Evolutionary conservation across 106 monocot genomes (phyloP).

Genomic region (Iris macrosiphon): DNA sequence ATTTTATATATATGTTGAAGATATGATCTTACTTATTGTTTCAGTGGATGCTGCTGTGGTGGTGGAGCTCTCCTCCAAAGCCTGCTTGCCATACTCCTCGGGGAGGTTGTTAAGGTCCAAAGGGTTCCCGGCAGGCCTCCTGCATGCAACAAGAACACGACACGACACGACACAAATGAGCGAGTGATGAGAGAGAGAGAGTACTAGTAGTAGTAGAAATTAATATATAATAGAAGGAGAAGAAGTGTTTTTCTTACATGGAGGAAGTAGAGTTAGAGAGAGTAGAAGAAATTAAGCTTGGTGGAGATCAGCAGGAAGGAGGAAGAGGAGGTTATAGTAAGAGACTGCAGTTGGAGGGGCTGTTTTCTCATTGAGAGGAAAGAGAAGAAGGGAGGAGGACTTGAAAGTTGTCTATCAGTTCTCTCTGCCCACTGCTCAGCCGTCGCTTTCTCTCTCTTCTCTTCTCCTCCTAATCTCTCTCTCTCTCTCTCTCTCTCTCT

Average conservation of each 20-base stretch:
- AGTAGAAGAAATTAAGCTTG: neutral
- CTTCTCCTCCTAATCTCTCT: slow-evolving; percentile 7
- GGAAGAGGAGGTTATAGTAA: slow-evolving; percentile 1
- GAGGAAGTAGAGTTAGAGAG: neutral
- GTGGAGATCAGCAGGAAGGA: slow-evolving; percentile 5
- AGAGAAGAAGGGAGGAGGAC: slow-evolving; percentile 20
- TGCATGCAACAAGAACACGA: slow-evolving; percentile 9
- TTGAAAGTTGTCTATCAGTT: slow-evolving; percentile 39
- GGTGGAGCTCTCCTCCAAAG: slow-evolving; percentile 69
- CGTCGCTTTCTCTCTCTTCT: slow-evolving; percentile 26
- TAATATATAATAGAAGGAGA: neutral
- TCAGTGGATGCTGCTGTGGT: slow-evolving; percentile 73
- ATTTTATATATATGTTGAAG: neutral
- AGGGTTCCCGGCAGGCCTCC: slow-evolving; percentile 73
- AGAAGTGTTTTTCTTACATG: slow-evolving; percentile 7
- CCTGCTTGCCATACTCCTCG: slow-evolving; percentile 80
- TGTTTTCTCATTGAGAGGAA: slow-evolving; percentile 12
- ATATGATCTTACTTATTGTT: slow-evolving; percentile 26
- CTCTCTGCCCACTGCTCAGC: slow-evolving; percentile 7
- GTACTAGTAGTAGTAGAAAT: neutral
- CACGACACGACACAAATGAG: neutral
- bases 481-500: slow-evolving; percentile 5
- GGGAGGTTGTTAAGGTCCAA: slow-evolving; percentile 97
- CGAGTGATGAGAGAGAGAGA: neutral
- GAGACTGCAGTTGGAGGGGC: neutral